A percentile compares a stretch with the other conserved stretches of the same genome.
phyloP scores from a whole-genome alignment of 2,329 filamentous ascomycete genomes.

The Neoascochyta sp. region DNA sequence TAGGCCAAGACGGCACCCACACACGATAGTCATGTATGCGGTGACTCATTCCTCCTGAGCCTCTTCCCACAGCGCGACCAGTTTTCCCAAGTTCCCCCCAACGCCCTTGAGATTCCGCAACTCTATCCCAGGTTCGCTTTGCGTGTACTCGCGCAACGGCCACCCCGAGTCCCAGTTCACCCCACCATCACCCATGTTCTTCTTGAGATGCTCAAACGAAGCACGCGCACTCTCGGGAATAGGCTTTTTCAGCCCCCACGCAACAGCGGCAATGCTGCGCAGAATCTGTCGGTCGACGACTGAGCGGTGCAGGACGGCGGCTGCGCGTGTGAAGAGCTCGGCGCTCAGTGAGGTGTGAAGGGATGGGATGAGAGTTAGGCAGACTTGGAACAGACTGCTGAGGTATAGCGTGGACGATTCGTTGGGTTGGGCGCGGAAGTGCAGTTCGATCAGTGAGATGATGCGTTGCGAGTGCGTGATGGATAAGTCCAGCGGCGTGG shows the following conservation, averaged over 20 bases:
- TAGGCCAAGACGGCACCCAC: no score
- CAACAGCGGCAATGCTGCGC: not conserved
- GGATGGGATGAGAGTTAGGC: not conserved
- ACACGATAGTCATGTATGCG: no score
- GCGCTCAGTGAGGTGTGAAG: not conserved
- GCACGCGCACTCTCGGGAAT: not conserved
- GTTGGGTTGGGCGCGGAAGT: not conserved
- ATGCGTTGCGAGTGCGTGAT: slow-evolving; percentile 1
- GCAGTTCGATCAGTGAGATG: not conserved
- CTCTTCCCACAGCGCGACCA: no score
- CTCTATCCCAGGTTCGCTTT: slow-evolving; percentile 1
- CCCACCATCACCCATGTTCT: not conserved
- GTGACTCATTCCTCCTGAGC: no score
- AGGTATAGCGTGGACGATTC: not conserved
- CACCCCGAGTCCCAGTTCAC: not conserved
- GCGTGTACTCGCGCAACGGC: not conserved
- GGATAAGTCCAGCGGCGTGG: not conserved
- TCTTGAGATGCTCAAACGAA: not conserved
- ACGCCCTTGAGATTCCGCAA: no score
- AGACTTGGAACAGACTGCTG: not conserved
- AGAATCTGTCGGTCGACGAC: not conserved
- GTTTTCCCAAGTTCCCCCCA: no score
- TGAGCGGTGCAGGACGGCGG: not conserved
- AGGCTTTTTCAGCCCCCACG: not conserved
- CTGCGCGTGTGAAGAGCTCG: not conserved